Percentiles rank a stretch among this genome's conserved stretches.
Evolutionary conservation across 495 filamentous ascomycete genomes (phyloP).

Genomic region (Aspergillus hancockii): DNA sequence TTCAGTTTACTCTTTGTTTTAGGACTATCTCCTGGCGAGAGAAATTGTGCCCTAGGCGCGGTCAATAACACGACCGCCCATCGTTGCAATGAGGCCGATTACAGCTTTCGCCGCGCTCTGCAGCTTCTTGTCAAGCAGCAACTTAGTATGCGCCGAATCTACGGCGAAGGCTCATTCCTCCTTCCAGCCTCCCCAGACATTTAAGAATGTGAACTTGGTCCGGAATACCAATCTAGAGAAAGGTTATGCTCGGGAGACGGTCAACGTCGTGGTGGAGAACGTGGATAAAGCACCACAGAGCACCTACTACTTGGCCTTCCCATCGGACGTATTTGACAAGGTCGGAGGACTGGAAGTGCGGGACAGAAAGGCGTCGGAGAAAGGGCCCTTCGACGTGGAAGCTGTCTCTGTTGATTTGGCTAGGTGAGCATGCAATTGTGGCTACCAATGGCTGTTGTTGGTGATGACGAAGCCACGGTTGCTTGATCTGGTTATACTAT

Average conservation of each 20-base stretch:
- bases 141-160: slow-evolving; percentile 37
- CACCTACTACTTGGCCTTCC: slow-evolving; percentile 89
- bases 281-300: slow-evolving; percentile 70
- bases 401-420: slow-evolving; percentile 43
- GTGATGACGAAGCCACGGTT: slow-evolving; percentile 22
- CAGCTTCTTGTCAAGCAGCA: slow-evolving; percentile 38
- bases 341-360: slow-evolving; percentile 87
- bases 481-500: slow-evolving; percentile 8
- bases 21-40: slow-evolving; percentile 26
- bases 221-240: slow-evolving; percentile 92
- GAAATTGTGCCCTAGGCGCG: slow-evolving; percentile 30
- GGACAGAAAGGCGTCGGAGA: slow-evolving; percentile 77
- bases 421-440: slow-evolving; percentile 30
- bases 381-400: slow-evolving; percentile 67
- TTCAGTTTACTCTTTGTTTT: slow-evolving; percentile 17
- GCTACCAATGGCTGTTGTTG: slow-evolving; percentile 23
- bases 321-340: slow-evolving; percentile 66
- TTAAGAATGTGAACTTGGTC: slow-evolving; percentile 88
- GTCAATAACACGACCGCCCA: slow-evolving; percentile 24
- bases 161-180: slow-evolving; percentile 38
- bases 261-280: slow-evolving; percentile 96
- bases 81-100: slow-evolving; percentile 45
- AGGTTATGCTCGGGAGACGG: slow-evolving; percentile 79
- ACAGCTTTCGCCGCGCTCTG: slow-evolving; percentile 40
- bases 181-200: slow-evolving; percentile 86